Conservation (phyloP, 495 filamentous ascomycete species). For the Eremomyces bilateralis region DNA sequence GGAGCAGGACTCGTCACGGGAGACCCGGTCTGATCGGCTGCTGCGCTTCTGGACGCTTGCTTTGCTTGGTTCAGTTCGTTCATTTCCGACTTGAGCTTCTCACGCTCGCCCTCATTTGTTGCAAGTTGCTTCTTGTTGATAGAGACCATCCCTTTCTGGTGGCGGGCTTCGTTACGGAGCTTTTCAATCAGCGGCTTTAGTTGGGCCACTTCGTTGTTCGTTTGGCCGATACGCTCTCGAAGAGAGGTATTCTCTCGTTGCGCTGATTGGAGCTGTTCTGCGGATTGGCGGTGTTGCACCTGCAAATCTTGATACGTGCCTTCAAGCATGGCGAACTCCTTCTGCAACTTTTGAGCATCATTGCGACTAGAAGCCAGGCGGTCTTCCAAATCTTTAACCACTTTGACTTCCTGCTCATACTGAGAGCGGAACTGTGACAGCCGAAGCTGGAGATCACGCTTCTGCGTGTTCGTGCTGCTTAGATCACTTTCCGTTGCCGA, state of each 20-base stretch:
- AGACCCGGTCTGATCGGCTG: constrained; percentile 10
- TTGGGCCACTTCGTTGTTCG: constrained; percentile 61
- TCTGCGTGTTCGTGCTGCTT: constrained; percentile 57
- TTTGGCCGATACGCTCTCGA: constrained; percentile 65
- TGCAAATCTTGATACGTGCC: constrained; percentile 66
- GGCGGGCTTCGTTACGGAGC: constrained; percentile 65
- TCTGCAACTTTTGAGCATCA: constrained; percentile 62
- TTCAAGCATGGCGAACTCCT: constrained; percentile 63
- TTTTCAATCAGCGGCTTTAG: constrained; percentile 81
- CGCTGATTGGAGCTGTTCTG: constrained; percentile 56
- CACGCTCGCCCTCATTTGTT: constrained; percentile 68
- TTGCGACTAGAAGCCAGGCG: constrained; percentile 50
- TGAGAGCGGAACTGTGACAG: constrained; percentile 61
- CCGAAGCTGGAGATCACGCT: constrained; percentile 74
- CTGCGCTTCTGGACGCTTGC: constrained; percentile 5
- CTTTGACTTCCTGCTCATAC: constrained; percentile 82
- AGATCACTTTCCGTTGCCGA: constrained; percentile 56
- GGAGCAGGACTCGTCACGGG: constrained; percentile 42
- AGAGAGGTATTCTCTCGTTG: constrained; percentile 69
- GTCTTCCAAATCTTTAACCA: constrained; percentile 66
- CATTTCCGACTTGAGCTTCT: constrained; percentile 61
- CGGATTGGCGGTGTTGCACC: constrained; percentile 57
- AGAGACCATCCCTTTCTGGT: constrained; percentile 85
- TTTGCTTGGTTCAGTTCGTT: constrained; percentile 31
- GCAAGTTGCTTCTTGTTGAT: constrained; percentile 96